A percentile compares a stretch with the other conserved stretches of the same genome.
Evolutionary conservation across 805 yeast genomes (phyloP).

Genomic region (Candida pseudofarinosa): DNA sequence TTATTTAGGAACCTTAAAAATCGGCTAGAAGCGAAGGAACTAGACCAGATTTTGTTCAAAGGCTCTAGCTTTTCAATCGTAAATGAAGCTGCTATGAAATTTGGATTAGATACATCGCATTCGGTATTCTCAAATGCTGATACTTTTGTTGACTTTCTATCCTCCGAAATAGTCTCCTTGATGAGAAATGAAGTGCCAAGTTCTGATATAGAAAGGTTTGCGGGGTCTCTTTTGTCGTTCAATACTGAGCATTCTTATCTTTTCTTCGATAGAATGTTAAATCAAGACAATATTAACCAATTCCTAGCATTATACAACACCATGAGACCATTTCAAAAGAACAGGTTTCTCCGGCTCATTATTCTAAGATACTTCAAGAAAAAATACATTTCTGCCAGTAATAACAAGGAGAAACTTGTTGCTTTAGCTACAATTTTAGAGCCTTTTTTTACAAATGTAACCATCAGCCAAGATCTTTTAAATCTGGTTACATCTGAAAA

Average conservation of each 20-base stretch:
- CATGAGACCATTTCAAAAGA: slow-evolving; percentile 26
- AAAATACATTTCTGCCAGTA: slow-evolving; percentile 1
- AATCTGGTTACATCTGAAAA: slow-evolving; percentile 15
- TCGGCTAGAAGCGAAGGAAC: slow-evolving; percentile 20
- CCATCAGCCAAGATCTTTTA: slow-evolving; percentile 17
- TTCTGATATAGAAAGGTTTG: slow-evolving; percentile 11
- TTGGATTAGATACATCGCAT: slow-evolving; percentile 7
- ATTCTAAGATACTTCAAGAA: slow-evolving; percentile 10
- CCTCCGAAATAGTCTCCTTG: slow-evolving; percentile 13
- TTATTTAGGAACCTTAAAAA: slow-evolving; percentile 10
- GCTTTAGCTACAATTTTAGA: slow-evolving; percentile 16
- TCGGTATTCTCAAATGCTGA: slow-evolving; percentile 12
- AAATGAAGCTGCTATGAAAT: slow-evolving; percentile 15
- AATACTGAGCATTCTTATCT: slow-evolving; percentile 11
- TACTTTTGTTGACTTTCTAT: slow-evolving; percentile 18
- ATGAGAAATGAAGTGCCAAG: neutral
- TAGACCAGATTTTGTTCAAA: slow-evolving; percentile 35
- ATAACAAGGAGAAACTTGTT: slow-evolving; percentile 7
- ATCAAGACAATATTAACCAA: slow-evolving; percentile 14
- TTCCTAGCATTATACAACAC: slow-evolving; percentile 11
- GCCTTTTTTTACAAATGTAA: slow-evolving; percentile 10
- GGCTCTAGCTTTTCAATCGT: slow-evolving; percentile 25
- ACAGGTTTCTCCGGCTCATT: slow-evolving; percentile 14
- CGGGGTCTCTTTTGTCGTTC: slow-evolving; percentile 20
- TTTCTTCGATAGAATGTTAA: slow-evolving; percentile 23